These are phyloP conservation scores for Fraxinus anomala DNA, from an alignment of 257 asterid genomes.

Conservation along the genomic window DNA sequence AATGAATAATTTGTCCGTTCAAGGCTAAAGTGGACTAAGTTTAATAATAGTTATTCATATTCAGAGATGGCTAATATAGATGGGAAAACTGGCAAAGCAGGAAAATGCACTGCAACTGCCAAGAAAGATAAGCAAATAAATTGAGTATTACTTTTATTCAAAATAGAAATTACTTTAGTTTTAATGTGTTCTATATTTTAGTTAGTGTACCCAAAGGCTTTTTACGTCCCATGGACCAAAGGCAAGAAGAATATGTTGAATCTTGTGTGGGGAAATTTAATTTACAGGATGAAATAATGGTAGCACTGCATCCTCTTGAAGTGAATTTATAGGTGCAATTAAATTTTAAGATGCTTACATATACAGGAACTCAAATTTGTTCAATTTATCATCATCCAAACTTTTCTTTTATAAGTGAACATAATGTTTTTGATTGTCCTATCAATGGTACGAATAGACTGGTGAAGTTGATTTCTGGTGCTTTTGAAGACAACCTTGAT, in stretches of 20 bases:
- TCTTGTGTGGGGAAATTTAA: background rate
- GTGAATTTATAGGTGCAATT: background rate
- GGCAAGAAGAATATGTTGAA: background rate
- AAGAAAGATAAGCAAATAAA: background rate
- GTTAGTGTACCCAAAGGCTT: background rate
- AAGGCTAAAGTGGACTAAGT: background rate
- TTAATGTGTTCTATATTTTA: no score
- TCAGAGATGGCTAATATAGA: background rate
- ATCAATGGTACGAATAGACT: background rate
- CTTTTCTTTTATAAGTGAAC: background rate
- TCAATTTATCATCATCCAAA: background rate
- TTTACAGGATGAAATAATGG: background rate
- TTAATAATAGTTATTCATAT: no score
- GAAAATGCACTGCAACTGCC: background rate
- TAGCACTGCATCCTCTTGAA: background rate
- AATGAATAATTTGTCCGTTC: no score
- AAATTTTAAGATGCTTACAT: background rate
- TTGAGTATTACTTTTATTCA: background rate
- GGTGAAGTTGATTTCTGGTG: background rate
- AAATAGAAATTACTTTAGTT: no score
- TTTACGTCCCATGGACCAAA: background rate
- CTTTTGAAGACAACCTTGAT: background rate
- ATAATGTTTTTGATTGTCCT: background rate
- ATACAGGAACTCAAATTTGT: background rate
- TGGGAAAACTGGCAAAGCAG: background rate